These are phyloP conservation scores for Apodospora peruviana DNA, from an alignment of 495 filamentous ascomycete species.

Conservation along the genomic window DNA sequence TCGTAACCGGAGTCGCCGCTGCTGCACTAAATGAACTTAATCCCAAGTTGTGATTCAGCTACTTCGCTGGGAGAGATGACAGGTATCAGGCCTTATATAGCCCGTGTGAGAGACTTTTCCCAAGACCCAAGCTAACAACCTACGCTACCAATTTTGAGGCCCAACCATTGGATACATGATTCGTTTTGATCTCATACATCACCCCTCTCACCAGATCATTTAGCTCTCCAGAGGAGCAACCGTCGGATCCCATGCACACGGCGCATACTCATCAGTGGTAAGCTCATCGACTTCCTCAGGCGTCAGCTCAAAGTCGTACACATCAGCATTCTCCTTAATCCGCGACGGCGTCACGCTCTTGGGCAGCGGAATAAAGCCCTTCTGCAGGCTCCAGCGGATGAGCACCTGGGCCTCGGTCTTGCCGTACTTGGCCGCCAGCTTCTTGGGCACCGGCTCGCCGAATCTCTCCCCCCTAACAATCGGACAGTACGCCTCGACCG, in stretches of 20 bases:
- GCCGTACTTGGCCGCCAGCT: conserved; percentile 60
- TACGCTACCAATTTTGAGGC: too few relatives aligned
- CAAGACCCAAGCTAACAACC: too few relatives aligned
- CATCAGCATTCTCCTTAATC: conserved; percentile 68
- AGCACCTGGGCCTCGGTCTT: conserved; percentile 76
- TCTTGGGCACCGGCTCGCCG: conserved; percentile 56
- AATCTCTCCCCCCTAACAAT: conserved; percentile 62
- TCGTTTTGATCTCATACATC: too few relatives aligned
- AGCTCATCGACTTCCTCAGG: conserved; percentile 53
- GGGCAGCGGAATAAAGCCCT: conserved; percentile 66
- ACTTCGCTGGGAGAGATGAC: too few relatives aligned
- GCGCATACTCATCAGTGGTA: conserved; percentile 53
- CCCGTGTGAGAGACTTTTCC: too few relatives aligned
- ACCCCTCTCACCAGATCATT: too few relatives aligned
- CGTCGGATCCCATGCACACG: conserved; percentile 69
- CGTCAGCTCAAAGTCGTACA: conserved; percentile 78
- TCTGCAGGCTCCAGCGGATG: conserved; percentile 83
- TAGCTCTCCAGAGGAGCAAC: conserved; percentile 4
- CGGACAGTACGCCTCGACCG: conserved; percentile 78
- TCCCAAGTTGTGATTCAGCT: too few relatives aligned
- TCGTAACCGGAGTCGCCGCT: too few relatives aligned
- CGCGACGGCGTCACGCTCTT: conserved; percentile 65
- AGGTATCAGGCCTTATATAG: too few relatives aligned
- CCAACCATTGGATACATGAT: too few relatives aligned
- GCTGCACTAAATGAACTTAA: too few relatives aligned